phyloP scores from a whole-genome alignment of 2,329 filamentous ascomycete genomes.

The Cordyceps militaris region DNA sequence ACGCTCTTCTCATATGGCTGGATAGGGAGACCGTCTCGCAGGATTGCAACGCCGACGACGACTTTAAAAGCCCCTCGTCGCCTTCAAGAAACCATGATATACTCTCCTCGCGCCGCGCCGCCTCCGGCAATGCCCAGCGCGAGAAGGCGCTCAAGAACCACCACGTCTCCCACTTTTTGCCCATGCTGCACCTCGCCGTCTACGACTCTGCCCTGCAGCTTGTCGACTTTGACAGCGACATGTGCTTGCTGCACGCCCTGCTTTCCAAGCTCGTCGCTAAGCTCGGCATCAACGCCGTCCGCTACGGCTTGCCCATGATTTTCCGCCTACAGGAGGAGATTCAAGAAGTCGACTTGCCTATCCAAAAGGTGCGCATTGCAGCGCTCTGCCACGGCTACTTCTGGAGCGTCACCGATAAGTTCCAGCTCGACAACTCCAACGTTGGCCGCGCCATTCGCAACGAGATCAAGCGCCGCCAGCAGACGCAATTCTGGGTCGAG shows the following conservation, averaged over 20 bases:
- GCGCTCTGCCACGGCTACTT: constrained; percentile 87
- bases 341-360: constrained; percentile 54
- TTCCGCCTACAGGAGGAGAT: constrained; percentile 83
- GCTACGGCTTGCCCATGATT: constrained; percentile 80
- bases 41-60: constrained; percentile 56
- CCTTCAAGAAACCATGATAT: constrained; percentile 35
- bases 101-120: constrained; percentile 50
- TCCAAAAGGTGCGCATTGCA: constrained; percentile 70
- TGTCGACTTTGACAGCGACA: constrained; percentile 64
- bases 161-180: constrained; percentile 64
- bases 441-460: constrained; percentile 65
- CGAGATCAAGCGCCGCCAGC: constrained; percentile 69
- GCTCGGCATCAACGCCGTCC: constrained; percentile 74
- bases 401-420: constrained; percentile 69
- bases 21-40: constrained; percentile 65
- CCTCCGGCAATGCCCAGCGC: constrained; percentile 58
- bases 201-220: constrained; percentile 80
- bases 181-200: constrained; percentile 76
- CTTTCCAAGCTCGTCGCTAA: constrained; percentile 66
- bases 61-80: constrained; percentile 38
- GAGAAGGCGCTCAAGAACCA: constrained; percentile 47
- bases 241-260: constrained; percentile 70
- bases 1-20: constrained; percentile 79
- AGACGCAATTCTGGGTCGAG: constrained; percentile 72
- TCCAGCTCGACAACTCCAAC: constrained; percentile 64